Evolutionary conservation across 805 yeast genomes (phyloP).

Genomic region (Komagataella ulmi): DNA sequence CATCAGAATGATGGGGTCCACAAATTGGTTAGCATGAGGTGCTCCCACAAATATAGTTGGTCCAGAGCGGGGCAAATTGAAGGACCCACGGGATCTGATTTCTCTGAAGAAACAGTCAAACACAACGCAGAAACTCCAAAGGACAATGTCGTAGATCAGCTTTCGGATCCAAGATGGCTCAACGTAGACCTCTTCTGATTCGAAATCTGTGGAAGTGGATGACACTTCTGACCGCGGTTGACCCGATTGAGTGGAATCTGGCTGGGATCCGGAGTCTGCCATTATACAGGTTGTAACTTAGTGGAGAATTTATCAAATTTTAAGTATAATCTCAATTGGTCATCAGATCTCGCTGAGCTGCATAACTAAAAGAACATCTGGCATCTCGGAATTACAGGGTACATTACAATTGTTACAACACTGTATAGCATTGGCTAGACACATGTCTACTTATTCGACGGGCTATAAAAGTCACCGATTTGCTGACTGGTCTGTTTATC

Average conservation of each 20-base stretch:
- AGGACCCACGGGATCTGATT: conserved; percentile 60
- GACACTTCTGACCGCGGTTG: background rate
- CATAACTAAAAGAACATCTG: background rate
- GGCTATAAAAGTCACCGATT: background rate
- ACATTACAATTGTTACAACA: too few species aligned
- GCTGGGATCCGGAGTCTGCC: background rate
- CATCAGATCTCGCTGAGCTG: background rate
- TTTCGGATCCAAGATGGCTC: conserved; percentile 10
- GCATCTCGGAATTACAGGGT: background rate
- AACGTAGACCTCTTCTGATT: background rate
- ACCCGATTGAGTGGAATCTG: background rate
- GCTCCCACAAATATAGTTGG: conserved; percentile 73
- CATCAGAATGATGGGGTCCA: conserved; percentile 62
- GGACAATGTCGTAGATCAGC: conserved; percentile 34
- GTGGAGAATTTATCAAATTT: background rate
- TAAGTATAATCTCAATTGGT: background rate
- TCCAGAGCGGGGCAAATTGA: conserved; percentile 42
- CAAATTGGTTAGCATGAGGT: conserved; percentile 83
- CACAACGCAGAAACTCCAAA: conserved; percentile 29
- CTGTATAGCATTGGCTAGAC: too few species aligned
- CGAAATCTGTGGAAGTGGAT: background rate
- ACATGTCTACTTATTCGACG: background rate
- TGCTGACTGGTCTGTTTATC: too few species aligned
- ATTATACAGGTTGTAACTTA: too few species aligned
- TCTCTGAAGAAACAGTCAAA: conserved; percentile 63